phyloP scores from a whole-genome alignment of 192 early-diverging fungal genomes.

The Diversispora epigaea region DNA sequence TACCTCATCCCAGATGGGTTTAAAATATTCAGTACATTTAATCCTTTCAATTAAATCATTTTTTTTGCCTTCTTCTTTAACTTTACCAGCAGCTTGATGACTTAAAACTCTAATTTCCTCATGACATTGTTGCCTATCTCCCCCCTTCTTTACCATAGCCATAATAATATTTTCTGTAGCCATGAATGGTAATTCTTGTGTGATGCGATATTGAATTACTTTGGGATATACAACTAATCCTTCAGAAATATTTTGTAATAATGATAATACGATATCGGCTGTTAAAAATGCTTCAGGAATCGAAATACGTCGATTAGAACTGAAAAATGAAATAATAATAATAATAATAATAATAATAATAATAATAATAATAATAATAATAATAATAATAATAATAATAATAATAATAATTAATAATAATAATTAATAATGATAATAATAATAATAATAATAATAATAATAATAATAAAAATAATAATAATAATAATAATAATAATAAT shows the following conservation, averaged over 20 bases:
- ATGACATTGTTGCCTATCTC: conserved; percentile 93
- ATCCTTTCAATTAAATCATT: conserved; percentile 96
- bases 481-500: no score
- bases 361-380: no score
- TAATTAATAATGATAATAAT: no score
- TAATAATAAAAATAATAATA: no score
- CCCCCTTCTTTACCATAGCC: conserved; percentile 96
- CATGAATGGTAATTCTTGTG: conserved; percentile 98
- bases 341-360: no score
- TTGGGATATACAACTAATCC: conserved; percentile 97
- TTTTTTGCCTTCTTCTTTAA: conserved; percentile 90
- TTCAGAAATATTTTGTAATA: conserved; percentile 94
- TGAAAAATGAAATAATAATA: not conserved
- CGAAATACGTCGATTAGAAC: conserved; percentile 92
- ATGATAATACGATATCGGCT: conserved; percentile 91
- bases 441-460: no score
- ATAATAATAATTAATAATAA: no score
- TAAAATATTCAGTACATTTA: conserved; percentile 79
- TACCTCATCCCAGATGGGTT: conserved; percentile 72
- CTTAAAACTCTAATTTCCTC: conserved; percentile 95
- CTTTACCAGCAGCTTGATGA: conserved; percentile 87
- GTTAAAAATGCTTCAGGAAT: conserved; percentile 97
- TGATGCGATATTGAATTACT: conserved; percentile 87
- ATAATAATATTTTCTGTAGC: conserved; percentile 99
- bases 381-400: no score